These are phyloP conservation scores for Gypsophila paniculata DNA, from an alignment of 179 eudicot species.

Conservation along the genomic window DNA sequence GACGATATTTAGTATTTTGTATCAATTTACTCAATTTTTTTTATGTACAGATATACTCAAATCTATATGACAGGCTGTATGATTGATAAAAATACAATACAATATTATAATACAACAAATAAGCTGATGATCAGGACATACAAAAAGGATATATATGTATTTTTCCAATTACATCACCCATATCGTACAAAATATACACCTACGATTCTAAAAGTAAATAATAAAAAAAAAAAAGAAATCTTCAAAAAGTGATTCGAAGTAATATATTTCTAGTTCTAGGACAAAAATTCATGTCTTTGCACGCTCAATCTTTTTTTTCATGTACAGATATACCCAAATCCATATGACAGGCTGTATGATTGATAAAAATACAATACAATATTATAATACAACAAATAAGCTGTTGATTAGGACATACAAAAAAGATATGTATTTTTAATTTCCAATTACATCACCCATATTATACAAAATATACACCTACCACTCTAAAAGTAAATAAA, in stretches of 20 bases:
- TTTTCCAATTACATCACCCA: background rate
- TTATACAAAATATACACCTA: background rate
- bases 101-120: no score
- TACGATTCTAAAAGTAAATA: background rate
- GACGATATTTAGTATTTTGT: no score
- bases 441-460: background rate
- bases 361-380: background rate
- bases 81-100: background rate
- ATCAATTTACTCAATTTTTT: background rate
- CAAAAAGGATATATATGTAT: no score
- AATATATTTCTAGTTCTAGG: background rate
- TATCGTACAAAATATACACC: background rate
- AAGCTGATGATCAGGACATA: no score
- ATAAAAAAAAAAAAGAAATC: no score
- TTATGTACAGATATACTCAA: no score
- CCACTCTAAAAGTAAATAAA: background rate
- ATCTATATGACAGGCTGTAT: no score
- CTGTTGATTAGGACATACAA: no score
- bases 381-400: no score
- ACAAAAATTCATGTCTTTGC: constrained; percentile 18
- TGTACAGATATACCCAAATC: no score
- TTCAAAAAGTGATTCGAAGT: constrained; percentile 7
- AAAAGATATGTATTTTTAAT: no score
- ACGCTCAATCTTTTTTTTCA: constrained; percentile 6
- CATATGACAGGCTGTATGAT: no score